phyloP scores from a whole-genome alignment of 495 filamentous ascomycete genomes.

The Xylaria flabelliformis region DNA sequence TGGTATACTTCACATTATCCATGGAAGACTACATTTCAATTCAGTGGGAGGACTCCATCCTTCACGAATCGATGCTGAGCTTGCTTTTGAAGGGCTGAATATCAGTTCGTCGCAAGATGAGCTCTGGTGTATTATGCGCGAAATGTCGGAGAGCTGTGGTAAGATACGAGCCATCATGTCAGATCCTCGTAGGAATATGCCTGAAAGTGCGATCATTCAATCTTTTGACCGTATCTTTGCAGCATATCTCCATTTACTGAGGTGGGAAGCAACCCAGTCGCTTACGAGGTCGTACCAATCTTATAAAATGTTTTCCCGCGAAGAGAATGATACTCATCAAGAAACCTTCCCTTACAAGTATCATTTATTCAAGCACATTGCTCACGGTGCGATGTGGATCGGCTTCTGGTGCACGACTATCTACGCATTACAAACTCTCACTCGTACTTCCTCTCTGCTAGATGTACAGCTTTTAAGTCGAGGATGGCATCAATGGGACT shows the following conservation, averaged over 20 bases:
- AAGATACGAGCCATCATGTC: not conserved
- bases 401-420: conserved; percentile 14
- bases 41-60: not conserved
- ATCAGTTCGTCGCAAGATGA: not conserved
- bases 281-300: not conserved
- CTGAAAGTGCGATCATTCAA: not conserved
- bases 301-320: not conserved
- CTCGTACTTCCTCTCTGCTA: not conserved
- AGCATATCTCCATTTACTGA: not conserved
- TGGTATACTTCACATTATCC: not conserved
- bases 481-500: not conserved
- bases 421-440: conserved; percentile 8
- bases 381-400: conserved; percentile 10
- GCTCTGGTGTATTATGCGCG: conserved; percentile 11
- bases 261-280: not conserved
- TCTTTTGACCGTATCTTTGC: conserved; percentile 4
- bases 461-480: not conserved
- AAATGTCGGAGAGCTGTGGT: not conserved
- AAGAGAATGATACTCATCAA: not conserved
- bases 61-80: not conserved
- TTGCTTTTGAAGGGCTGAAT: not conserved
- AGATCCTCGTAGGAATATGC: not conserved
- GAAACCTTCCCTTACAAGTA: not conserved
- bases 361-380: conserved; percentile 3
- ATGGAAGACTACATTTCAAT: conserved; percentile 2